Evolutionary conservation across 495 filamentous ascomycete species (phyloP), one percentile per base, ranked within the genome.

Genomic region (Penicillium mononematosum): DNA sequence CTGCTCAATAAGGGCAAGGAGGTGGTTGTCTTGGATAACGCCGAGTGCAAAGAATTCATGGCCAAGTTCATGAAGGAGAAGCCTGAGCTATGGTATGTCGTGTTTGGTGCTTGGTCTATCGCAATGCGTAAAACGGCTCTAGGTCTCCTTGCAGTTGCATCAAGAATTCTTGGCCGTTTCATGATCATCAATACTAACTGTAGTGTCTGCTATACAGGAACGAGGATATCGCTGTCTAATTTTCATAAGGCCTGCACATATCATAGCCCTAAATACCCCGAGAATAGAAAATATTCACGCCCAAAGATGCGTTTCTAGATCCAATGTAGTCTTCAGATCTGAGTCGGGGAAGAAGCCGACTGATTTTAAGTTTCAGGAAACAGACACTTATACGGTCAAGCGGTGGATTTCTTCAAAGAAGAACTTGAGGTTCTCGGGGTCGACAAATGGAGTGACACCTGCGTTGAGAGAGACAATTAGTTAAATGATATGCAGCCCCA

Each of bases 371-470:
- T n/a, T 17, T 50, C 16, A 31, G 10, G 10, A 34, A 27, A 24
- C 5, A 17, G 16, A 12, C 4, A 41, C 51, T 46, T 63, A 69
- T 52, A 62, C 60, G 19, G 73, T 73, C 47, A 78, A 58, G 51
- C 90, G 88, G 67, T 95, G 89, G 53, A 97, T 85, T 73, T 98
- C 95, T 71, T 95, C 78, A 59, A 98, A 95, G 81, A 86, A 98
- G 76, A 93, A 95, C 66, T 82, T 90, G 53, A 98, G 76, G 69
- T 96, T 85, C 39, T 97, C 91, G 2, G 94, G 94, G 58, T 96
- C 85, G 25, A 98, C 94, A 55, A 90, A 86, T 2, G 95, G 94
- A 19, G 95, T 98, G 53, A 98, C 89, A 60, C 90, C 88, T 91
- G 44, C 50, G 29, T 7, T 20, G 5, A 20, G 11, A 20, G 11